Conservation (phyloP, 2,329 filamentous ascomycete species). For the Ceratocystiopsis minuta region DNA sequence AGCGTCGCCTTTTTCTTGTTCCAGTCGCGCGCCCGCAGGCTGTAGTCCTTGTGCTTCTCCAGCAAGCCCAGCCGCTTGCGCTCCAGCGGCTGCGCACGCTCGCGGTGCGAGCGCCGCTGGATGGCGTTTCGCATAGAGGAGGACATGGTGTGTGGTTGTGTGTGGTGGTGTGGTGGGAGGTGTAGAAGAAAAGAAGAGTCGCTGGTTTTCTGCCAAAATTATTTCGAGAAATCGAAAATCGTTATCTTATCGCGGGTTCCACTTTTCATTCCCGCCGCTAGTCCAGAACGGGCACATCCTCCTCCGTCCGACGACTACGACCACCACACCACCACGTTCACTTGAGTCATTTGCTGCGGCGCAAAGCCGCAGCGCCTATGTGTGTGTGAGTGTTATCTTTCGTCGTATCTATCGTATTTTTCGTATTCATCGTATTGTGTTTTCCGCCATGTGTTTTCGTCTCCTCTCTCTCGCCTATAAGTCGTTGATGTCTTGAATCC, state of each 20-base stretch:
- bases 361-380: too few species aligned
- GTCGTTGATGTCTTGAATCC: too few species aligned
- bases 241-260: neutral
- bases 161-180: neutral
- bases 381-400: too few species aligned
- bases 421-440: too few species aligned
- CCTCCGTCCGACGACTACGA: too few species aligned
- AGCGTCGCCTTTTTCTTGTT: conserved; percentile 46
- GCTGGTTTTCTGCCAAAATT: neutral
- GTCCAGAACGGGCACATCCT: too few species aligned
- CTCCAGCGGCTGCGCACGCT: conserved; percentile 73
- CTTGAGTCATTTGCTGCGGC: too few species aligned
- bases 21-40: conserved; percentile 43
- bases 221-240: neutral
- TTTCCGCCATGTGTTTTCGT: too few species aligned
- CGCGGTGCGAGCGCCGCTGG: conserved; percentile 48
- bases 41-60: conserved; percentile 64
- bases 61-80: conserved; percentile 77
- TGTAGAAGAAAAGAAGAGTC: too few species aligned
- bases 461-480: too few species aligned
- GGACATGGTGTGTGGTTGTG: conserved; percentile 8
- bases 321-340: too few species aligned
- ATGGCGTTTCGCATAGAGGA: conserved; percentile 12
- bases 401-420: too few species aligned
- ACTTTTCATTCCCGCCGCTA: neutral